Percentiles rank a stretch among this genome's conserved stretches.
Evolutionary conservation across 805 yeast species (phyloP).

Genomic region (Huiozyma naganishii): DNA sequence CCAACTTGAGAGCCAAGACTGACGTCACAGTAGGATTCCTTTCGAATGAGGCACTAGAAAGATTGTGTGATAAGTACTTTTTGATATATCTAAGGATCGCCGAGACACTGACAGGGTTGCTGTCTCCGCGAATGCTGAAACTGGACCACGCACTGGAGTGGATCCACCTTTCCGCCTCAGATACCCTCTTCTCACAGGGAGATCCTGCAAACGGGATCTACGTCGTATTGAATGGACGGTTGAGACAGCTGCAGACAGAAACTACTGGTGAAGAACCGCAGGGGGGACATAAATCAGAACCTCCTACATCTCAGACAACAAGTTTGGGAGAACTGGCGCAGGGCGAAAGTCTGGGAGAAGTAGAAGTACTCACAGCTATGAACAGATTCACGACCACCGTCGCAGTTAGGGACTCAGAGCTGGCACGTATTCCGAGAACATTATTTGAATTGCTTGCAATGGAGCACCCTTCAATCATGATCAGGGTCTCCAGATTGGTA

Average conservation of each 20-base stretch:
- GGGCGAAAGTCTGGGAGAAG: slow-evolving; percentile 90
- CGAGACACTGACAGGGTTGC: slow-evolving; percentile 50
- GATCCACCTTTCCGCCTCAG: slow-evolving; percentile 87
- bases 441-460: slow-evolving; percentile 76
- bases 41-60: slow-evolving; percentile 50
- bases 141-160: slow-evolving; percentile 91
- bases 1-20: slow-evolving; percentile 50
- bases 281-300: slow-evolving; percentile 3
- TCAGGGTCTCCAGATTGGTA: slow-evolving; percentile 77
- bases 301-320: not conserved
- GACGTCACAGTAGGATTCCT: slow-evolving; percentile 63
- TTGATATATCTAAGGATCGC: slow-evolving; percentile 71
- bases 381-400: slow-evolving; percentile 58
- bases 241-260: slow-evolving; percentile 44
- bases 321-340: slow-evolving; percentile 76
- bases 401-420: slow-evolving; percentile 87
- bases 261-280: slow-evolving; percentile 1
- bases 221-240: slow-evolving; percentile 78
- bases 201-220: slow-evolving; percentile 86
- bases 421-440: slow-evolving; percentile 85
- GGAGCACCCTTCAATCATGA: slow-evolving; percentile 82
- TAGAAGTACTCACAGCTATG: slow-evolving; percentile 80
- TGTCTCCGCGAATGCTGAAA: slow-evolving; percentile 57
- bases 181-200: slow-evolving; percentile 66
- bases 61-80: slow-evolving; percentile 64